A percentile compares a stretch with the other conserved stretches of the same genome.
phyloP scores from a whole-genome alignment of 345 rosid genomes.

The Eucalyptus marginata region DNA sequence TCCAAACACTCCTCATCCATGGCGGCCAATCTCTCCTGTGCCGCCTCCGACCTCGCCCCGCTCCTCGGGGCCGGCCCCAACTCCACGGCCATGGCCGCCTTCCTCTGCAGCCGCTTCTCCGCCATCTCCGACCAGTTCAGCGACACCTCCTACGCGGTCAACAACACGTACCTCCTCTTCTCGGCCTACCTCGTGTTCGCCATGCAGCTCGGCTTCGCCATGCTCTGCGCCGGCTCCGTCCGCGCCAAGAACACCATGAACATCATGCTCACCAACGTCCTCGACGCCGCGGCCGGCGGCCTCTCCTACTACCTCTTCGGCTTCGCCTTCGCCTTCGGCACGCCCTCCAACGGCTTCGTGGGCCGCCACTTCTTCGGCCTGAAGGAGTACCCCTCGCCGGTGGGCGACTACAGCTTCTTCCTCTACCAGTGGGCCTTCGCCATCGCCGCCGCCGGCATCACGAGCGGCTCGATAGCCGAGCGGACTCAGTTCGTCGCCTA shows the following conservation, averaged over 20 bases:
- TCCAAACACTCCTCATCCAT: neutral
- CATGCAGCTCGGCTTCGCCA: constrained; percentile 42
- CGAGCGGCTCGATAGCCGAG: constrained; percentile 68
- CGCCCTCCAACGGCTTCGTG: constrained; percentile 4
- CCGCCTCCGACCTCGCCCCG: constrained; percentile 21
- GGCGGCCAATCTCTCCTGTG: constrained; percentile 10
- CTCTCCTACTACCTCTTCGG: constrained; percentile 7
- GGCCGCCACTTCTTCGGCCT: constrained; percentile 9
- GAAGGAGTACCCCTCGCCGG: neutral
- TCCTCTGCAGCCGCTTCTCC: constrained; percentile 25
- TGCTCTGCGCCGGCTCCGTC: constrained; percentile 14
- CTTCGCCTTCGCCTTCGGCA: constrained; percentile 3
- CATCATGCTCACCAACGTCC: constrained; percentile 13
- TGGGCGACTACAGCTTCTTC: constrained; percentile 37
- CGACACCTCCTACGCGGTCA: constrained; percentile 36
- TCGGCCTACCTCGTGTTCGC: constrained; percentile 65
- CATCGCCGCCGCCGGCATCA: constrained; percentile 40
- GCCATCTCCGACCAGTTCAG: constrained; percentile 18
- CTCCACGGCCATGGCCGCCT: constrained; percentile 29
- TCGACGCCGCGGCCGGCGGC: constrained; percentile 7
- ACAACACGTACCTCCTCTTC: constrained; percentile 60
- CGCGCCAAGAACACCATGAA: constrained; percentile 13
- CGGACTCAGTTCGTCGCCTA: constrained; percentile 67
- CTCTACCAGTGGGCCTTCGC: constrained; percentile 70
- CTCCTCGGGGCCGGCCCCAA: constrained; percentile 23